Percentiles rank a stretch among this genome's conserved stretches.
Conservation (phyloP, 345 rosid species). For the Salix arbutifolia region DNA sequence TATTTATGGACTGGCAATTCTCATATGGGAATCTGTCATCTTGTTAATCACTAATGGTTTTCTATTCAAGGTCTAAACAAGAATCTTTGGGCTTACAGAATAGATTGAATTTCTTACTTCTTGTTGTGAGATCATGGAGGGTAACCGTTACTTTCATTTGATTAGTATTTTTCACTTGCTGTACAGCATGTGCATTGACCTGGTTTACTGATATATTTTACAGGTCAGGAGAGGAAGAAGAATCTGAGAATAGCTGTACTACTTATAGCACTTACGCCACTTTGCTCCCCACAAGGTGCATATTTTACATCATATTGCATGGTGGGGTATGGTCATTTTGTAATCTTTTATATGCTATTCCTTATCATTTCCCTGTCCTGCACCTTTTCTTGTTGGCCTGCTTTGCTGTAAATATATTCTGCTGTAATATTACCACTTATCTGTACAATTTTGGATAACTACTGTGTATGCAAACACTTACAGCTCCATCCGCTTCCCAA, state of each 20-base stretch:
- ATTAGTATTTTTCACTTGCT: background rate
- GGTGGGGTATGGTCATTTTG: conserved; percentile 8
- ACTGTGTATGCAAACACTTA: background rate
- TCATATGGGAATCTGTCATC: conserved; percentile 34
- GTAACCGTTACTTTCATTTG: conserved; percentile 11
- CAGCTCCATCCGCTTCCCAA: background rate
- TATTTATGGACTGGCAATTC: conserved; percentile 8
- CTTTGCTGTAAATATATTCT: conserved; percentile 4
- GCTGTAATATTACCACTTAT: background rate
- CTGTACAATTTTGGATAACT: background rate
- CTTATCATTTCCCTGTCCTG: background rate
- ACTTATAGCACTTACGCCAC: conserved; percentile 7
- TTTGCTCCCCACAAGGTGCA: conserved; percentile 10
- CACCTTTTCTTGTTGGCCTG: background rate
- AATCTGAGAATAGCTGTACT: conserved; percentile 20
- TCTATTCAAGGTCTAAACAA: conserved; percentile 16
- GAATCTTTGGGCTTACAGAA: conserved; percentile 29
- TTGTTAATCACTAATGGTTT: background rate
- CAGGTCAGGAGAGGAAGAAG: conserved; percentile 24
- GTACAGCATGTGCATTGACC: conserved; percentile 28
- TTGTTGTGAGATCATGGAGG: conserved; percentile 20
- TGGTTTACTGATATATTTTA: conserved; percentile 22
- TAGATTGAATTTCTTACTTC: conserved; percentile 14
- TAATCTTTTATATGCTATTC: background rate
- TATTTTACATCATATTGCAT: background rate